Base-by-base conservation (phyloP, 2,329 filamentous ascomycete species). In the Cadophora sp. region DNA sequence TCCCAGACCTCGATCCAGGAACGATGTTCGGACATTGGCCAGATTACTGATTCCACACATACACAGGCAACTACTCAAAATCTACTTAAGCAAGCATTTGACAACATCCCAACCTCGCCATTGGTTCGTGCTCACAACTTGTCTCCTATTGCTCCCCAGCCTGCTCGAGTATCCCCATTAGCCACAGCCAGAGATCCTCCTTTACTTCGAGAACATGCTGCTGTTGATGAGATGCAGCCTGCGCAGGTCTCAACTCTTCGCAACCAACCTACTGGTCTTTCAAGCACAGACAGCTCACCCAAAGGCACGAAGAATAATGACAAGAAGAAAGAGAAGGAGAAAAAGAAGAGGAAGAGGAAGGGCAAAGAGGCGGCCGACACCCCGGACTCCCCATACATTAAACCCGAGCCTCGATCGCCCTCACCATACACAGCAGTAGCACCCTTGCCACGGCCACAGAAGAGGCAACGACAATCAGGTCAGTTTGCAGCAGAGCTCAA, bases 111-210 rank as follows among this genome's bases (percentile, higher is more conserved):
- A 46, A 80, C 86, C 62, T 85, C 91, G 70, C 88, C 89, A 63
- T 82, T 94, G 67, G 84, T 94, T 74, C 88, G 89, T 76, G 90
- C 89, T 73, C 91, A 94, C 77, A 90, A 94, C 74, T 87, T 89
- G 62, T 90, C 89, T 43, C 91, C 91, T 51, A 81, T 91, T 76
- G 92, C 92, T 62, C 92, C 92, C 29, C 92, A 92, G 76, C 91
- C 92, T 64, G 89, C 89, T 60, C 90, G 92, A 76, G 88, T 88
- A 71, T 84, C 91, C 78, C 82, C 85, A 71, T 77, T 90, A 80
- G 81, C 86, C 73, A 79, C 81, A 76, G 79, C 82, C 63, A 79
- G 80, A 73, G 72, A 74, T 34, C 75, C 76, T 69, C 75, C 76
- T 19, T 65, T 77, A 48, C 65, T 75, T 56, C 74, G 75, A 66